A percentile compares a stretch with the other conserved stretches of the same genome.
Evolutionary conservation across 192 early-diverging fungal species (phyloP).

Genomic region (Chytriomyces confervae): DNA sequence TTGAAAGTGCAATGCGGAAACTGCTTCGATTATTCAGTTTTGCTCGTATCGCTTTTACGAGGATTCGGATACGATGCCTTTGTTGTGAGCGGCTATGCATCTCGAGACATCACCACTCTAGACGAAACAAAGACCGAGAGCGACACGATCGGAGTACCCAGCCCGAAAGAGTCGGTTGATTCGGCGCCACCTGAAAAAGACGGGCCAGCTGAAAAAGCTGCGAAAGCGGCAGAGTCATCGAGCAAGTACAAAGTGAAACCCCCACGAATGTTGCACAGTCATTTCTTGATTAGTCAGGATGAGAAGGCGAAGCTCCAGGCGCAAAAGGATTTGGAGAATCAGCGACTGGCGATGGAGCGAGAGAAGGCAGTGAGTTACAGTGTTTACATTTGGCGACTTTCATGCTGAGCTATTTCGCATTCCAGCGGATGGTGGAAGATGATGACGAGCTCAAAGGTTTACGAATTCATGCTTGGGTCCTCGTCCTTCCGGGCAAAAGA

Average conservation of each 20-base stretch:
- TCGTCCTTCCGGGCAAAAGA: constrained; percentile 63
- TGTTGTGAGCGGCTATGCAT: constrained; percentile 64
- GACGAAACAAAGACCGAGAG: constrained; percentile 56
- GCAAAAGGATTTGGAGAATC: constrained; percentile 43
- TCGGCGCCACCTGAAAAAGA: constrained; percentile 5
- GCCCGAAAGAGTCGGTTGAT: neutral
- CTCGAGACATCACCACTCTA: constrained; percentile 56
- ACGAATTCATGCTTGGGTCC: constrained; percentile 64
- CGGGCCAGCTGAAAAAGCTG: neutral
- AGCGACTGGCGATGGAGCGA: constrained; percentile 35
- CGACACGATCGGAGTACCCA: constrained; percentile 40
- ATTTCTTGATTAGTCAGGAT: constrained; percentile 59
- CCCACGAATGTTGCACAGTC: constrained; percentile 50
- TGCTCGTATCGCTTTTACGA: constrained; percentile 58
- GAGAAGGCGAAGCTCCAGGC: constrained; percentile 42
- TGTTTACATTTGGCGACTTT: neutral
- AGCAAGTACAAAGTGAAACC: constrained; percentile 48
- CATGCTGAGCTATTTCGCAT: neutral
- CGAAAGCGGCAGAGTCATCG: neutral
- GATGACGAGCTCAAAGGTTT: constrained; percentile 64
- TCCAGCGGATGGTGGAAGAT: constrained; percentile 49
- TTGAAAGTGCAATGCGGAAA: constrained; percentile 58
- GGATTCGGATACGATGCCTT: constrained; percentile 68
- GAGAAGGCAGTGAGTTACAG: constrained; percentile 38
- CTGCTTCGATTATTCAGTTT: constrained; percentile 59